phyloP scores from a whole-genome alignment of 2,329 filamentous ascomycete genomes.

The Simplicillium aogashimaense region DNA sequence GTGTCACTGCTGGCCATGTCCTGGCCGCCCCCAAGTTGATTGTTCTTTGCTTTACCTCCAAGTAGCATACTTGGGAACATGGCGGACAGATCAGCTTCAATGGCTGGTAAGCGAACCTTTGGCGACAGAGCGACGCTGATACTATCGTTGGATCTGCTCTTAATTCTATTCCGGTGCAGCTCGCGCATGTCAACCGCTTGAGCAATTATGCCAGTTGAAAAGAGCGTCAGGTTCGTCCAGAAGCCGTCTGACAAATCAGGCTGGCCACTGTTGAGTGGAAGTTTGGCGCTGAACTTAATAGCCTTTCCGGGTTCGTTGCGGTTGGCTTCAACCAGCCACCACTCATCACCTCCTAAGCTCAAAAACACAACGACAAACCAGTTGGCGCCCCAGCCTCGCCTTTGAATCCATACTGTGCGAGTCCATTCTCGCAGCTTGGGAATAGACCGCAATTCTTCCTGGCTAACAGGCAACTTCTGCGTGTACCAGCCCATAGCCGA shows the following conservation, averaged over 20 bases:
- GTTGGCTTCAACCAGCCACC: constrained; percentile 62
- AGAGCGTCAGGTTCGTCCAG: constrained; percentile 41
- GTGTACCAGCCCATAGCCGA: constrained; percentile 55
- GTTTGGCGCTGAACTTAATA: constrained; percentile 22
- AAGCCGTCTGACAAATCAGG: constrained; percentile 37
- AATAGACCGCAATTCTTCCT: constrained; percentile 47
- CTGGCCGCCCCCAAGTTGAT: background rate
- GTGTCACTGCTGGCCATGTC: constrained; percentile 5
- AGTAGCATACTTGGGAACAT: constrained; percentile 26
- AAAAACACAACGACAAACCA: constrained; percentile 68
- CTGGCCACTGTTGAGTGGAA: constrained; percentile 33
- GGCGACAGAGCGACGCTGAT: constrained; percentile 28
- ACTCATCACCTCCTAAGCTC: constrained; percentile 63
- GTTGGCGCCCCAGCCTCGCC: constrained; percentile 57
- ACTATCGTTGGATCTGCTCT: constrained; percentile 22
- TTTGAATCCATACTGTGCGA: constrained; percentile 59
- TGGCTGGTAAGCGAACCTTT: constrained; percentile 35
- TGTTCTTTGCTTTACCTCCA: constrained; percentile 10
- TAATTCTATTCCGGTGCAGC: constrained; percentile 33
- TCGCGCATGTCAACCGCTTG: constrained; percentile 39
- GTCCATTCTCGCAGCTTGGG: constrained; percentile 55
- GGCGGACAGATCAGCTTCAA: constrained; percentile 39
- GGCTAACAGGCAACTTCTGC: constrained; percentile 35
- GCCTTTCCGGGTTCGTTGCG: constrained; percentile 14
- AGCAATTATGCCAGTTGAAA: constrained; percentile 39